Evolutionary conservation across 306 rosid genomes (phyloP).

Genomic region (Fagus crenata): DNA sequence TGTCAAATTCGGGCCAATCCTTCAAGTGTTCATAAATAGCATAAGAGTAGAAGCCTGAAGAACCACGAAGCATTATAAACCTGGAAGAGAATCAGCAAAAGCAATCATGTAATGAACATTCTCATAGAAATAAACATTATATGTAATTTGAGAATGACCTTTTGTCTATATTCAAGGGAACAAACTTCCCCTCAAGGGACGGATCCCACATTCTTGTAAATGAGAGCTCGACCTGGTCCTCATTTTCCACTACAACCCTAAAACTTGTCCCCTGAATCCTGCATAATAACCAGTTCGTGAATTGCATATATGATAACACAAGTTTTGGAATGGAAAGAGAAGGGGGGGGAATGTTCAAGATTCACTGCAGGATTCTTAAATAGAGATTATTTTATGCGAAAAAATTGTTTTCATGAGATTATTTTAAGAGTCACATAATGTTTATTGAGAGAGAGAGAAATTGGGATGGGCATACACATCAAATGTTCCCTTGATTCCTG

Average conservation of each 20-base stretch:
- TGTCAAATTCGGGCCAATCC: constrained; percentile 82
- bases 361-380: too few species aligned
- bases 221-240: constrained; percentile 85
- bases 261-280: constrained; percentile 80
- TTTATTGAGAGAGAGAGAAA: constrained; percentile 15
- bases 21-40: constrained; percentile 75
- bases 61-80: constrained; percentile 73
- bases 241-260: constrained; percentile 73
- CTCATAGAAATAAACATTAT: constrained; percentile 16
- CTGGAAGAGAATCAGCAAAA: constrained; percentile 43
- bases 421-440: constrained; percentile 5
- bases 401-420: constrained; percentile 9
- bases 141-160: constrained; percentile 53
- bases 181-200: constrained; percentile 79
- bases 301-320: too few species aligned
- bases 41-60: constrained; percentile 91
- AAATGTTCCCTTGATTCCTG: constrained; percentile 80
- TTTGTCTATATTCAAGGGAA: constrained; percentile 88
- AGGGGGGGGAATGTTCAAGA: too few species aligned
- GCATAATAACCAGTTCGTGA: constrained; percentile 39
- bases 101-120: constrained; percentile 21
- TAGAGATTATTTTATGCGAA: background rate
- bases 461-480: constrained; percentile 71
- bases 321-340: too few species aligned
- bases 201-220: constrained; percentile 84